Percentiles rank a stretch among this genome's conserved stretches.
phyloP scores from a whole-genome alignment of 176 grass and related monocot species.

The Hordeum vulgare region DNA sequence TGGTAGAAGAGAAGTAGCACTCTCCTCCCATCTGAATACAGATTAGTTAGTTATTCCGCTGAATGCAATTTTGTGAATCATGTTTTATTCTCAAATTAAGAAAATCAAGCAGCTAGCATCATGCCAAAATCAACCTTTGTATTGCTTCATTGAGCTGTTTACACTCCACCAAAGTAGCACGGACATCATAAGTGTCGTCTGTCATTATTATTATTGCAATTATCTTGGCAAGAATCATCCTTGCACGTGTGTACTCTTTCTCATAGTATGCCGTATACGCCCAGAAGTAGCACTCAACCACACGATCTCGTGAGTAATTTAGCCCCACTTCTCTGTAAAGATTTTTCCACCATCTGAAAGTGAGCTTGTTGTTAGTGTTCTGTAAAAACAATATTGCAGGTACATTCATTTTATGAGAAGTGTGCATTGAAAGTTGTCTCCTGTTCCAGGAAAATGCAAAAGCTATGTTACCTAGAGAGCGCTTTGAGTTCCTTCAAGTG shows the following conservation, averaged over 20 bases:
- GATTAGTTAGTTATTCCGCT: not conserved
- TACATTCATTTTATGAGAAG: not conserved
- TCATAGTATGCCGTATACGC: conserved; percentile 27
- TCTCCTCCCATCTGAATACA: conserved; percentile 27
- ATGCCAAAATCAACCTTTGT: conserved; percentile 24
- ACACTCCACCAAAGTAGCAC: conserved; percentile 33
- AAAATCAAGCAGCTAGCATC: not conserved
- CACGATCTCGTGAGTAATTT: conserved; percentile 29
- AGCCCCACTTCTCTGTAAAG: conserved; percentile 20
- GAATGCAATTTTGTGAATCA: not conserved
- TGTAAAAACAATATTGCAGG: not conserved
- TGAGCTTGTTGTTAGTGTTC: not conserved
- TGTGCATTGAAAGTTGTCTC: not conserved
- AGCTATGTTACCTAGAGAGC: not conserved
- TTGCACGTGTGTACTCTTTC: conserved; percentile 16
- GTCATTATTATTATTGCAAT: conserved; percentile 23
- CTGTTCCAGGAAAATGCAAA: too few relatives aligned
- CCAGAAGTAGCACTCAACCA: conserved; percentile 37
- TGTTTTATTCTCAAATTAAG: not conserved
- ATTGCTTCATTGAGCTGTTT: conserved; percentile 28
- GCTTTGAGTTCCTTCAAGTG: too few relatives aligned
- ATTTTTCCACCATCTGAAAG: conserved; percentile 39
- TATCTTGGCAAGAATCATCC: conserved; percentile 39
- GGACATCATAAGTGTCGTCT: conserved; percentile 38
- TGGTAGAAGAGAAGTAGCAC: conserved; percentile 3